Evolutionary conservation across 225 moss, liverwort and hornwort genomes (phyloP).

Genomic region (Climacium dendroides): DNA sequence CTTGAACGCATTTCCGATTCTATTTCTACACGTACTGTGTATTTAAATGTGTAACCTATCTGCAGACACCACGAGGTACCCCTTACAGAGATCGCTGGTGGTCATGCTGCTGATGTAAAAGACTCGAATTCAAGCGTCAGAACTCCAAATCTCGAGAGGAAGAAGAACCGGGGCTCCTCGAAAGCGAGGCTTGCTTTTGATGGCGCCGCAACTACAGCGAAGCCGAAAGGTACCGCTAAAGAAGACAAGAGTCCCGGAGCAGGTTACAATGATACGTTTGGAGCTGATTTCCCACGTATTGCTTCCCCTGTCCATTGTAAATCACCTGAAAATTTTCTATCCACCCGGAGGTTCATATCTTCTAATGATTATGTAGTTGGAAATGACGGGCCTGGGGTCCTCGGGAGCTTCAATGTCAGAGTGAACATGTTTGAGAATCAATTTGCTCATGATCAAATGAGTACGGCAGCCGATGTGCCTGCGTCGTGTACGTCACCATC

Average conservation of each 20-base stretch:
- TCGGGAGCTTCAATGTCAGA: slow-evolving; percentile 1
- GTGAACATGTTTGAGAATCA: slow-evolving; percentile 8
- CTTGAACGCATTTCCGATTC: not conserved
- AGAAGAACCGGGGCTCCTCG: slow-evolving; percentile 24
- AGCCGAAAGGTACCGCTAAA: not conserved
- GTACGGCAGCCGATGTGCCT: not conserved
- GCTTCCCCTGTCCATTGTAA: slow-evolving; percentile 40
- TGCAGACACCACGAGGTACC: slow-evolving; percentile 83
- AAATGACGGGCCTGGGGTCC: not conserved
- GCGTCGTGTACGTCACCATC: not conserved
- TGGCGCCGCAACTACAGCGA: not conserved
- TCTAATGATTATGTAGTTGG: slow-evolving; percentile 1
- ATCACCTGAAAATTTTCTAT: slow-evolving; percentile 26
- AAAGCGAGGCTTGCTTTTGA: slow-evolving; percentile 35
- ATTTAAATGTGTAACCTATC: not conserved
- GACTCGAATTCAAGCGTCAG: not conserved
- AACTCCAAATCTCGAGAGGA: slow-evolving; percentile 21
- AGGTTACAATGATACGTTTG: slow-evolving; percentile 1
- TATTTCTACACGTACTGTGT: not conserved
- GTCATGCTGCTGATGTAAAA: slow-evolving; percentile 14
- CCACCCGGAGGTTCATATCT: slow-evolving; percentile 12
- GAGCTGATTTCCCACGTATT: slow-evolving; percentile 12
- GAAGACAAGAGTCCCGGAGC: slow-evolving; percentile 5
- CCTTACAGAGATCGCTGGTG: slow-evolving; percentile 36
- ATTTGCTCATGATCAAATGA: not conserved